These are phyloP conservation scores for Coemansia sp. DNA, from an alignment of 192 early-diverging fungal species.

Conservation along the genomic window DNA sequence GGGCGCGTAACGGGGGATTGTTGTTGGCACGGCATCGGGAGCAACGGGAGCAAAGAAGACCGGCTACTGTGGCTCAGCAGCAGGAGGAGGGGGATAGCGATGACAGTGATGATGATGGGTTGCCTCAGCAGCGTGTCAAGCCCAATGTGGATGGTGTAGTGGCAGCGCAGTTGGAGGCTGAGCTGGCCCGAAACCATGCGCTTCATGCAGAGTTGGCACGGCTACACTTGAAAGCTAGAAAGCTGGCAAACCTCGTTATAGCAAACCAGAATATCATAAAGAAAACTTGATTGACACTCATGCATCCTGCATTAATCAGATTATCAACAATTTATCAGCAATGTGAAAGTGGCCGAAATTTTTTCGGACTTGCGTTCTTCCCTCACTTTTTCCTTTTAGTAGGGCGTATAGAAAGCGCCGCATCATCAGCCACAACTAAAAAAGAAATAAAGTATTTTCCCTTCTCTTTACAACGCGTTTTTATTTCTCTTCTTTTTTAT, in stretches of 20 bases:
- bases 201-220: slow-evolving; percentile 32
- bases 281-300: background rate
- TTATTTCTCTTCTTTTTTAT: background rate
- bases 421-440: background rate
- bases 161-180: slow-evolving; percentile 26
- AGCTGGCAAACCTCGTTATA: slow-evolving; percentile 17
- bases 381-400: too few species aligned
- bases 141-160: slow-evolving; percentile 6
- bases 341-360: too few species aligned
- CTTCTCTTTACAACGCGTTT: background rate
- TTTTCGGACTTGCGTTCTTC: too few species aligned
- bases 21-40: background rate
- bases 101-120: background rate
- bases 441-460: too few species aligned
- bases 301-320: background rate
- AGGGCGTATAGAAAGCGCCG: too few species aligned
- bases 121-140: background rate
- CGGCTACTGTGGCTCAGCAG: slow-evolving; percentile 8
- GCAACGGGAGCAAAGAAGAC: slow-evolving; percentile 14
- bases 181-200: slow-evolving; percentile 17
- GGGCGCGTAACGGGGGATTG: background rate
- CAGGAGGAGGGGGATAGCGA: slow-evolving; percentile 8
- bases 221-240: slow-evolving; percentile 13
- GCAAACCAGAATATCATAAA: background rate
- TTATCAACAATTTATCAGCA: background rate